Evolutionary conservation across 768 basidiomycete species (phyloP), one percentile per base, ranked within the genome.

Genomic region (Rickenella mellea): DNA sequence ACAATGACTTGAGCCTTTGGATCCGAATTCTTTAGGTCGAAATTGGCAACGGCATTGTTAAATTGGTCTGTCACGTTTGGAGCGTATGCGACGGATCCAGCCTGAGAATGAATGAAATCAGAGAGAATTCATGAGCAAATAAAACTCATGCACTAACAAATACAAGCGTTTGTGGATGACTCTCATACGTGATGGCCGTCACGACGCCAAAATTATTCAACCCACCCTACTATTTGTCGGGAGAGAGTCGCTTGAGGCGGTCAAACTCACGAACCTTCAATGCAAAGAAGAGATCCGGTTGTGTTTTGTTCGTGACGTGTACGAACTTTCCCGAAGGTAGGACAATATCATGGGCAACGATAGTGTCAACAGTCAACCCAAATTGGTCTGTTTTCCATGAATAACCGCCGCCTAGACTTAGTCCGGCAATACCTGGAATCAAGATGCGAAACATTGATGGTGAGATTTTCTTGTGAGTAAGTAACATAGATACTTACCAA

Each of bases 381-480:
- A 10, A 36, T 36, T 36, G 33, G 24, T 36, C 24, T 5, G 33
- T 36, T 36, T 36, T 36, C 33, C 33, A 36, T 36, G 33, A 36
- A 36, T 36, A 36, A 12, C 33, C 33, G 3, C 33, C 33, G 19
- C 33, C 33, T 9, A 36, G 33, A 22, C 33, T 36, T 22, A 36
- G 15, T 22, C 33, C 33, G 7, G 19, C 33, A 3, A 36, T 22
- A 22, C 33, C 33, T 36, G 19, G 10, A 9, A 3, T 10, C 19
- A 36, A 19, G 11, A 11, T 36, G 33, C 24, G 15, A 17, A 36
- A 36, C 3, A 36, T 36, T 3, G 12, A 12, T 36, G 33, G 12
- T 12, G 4, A 2, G 33, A 15, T 15, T n/a, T n/a, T n/a, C n/a
- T n/a, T n/a, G n/a, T n/a, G n/a, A n/a, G n/a, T n/a, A n/a, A 35